Percentiles rank a stretch among this genome's conserved stretches.
Evolutionary conservation across 2,329 filamentous ascomycete genomes (phyloP).

Genomic region (Pseudogymnoascus sp.): DNA sequence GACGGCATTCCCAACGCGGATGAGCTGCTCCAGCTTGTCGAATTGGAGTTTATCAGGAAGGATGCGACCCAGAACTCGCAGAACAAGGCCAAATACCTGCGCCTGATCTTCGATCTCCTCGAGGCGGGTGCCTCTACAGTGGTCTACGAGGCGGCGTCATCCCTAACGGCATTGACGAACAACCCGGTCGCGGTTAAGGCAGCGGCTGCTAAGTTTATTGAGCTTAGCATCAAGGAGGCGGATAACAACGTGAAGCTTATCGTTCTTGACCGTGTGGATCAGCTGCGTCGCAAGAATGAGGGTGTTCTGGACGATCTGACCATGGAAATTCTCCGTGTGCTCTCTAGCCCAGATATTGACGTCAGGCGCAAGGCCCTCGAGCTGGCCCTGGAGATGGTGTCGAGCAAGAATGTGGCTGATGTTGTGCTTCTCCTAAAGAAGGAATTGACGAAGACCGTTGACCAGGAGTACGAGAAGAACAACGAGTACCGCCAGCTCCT

Average conservation of each 20-base stretch:
- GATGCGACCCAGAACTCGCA: slow-evolving; percentile 91
- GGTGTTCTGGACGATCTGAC: slow-evolving; percentile 87
- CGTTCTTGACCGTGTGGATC: slow-evolving; percentile 87
- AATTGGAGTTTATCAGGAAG: slow-evolving; percentile 95
- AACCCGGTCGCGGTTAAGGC: slow-evolving; percentile 98
- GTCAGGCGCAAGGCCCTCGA: slow-evolving; percentile 85
- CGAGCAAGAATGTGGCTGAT: slow-evolving; percentile 97
- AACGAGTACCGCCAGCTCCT: slow-evolving; percentile 88
- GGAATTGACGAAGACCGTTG: slow-evolving; percentile 92
- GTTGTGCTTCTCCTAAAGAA: slow-evolving; percentile 95
- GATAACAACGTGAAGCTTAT: slow-evolving; percentile 99
- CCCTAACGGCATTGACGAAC: slow-evolving; percentile 83
- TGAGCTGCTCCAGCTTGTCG: slow-evolving; percentile 84
- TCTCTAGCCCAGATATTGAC: slow-evolving; percentile 93
- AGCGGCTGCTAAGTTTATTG: slow-evolving; percentile 90
- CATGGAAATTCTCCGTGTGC: slow-evolving; percentile 93
- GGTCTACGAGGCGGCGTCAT: slow-evolving; percentile 94
- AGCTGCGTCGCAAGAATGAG: slow-evolving; percentile 78
- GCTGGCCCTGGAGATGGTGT: slow-evolving; percentile 94
- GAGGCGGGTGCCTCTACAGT: slow-evolving; percentile 92
- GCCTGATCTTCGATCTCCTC: slow-evolving; percentile 91
- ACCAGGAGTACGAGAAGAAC: slow-evolving; percentile 99
- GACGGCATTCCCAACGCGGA: slow-evolving; percentile 92
- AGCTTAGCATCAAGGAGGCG: slow-evolving; percentile 92
- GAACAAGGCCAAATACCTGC: slow-evolving; percentile 91